Conservation (phyloP, 202 grass and related monocot genomes). For the Saccharum hybrid region DNA sequence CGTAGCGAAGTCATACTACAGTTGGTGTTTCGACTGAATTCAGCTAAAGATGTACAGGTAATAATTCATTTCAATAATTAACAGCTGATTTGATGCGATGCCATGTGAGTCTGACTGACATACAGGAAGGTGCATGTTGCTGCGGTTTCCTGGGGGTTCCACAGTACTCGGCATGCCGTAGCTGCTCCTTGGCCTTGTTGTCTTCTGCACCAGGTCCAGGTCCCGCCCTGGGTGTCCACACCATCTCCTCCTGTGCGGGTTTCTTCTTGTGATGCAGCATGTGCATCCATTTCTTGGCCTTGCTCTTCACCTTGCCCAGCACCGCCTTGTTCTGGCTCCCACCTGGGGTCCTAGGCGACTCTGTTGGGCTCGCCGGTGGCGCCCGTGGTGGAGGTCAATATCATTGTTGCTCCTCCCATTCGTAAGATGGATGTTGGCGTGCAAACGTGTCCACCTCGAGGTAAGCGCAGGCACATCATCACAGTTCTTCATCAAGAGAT, state of each 20-base stretch:
- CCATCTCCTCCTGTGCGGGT: conserved; percentile 46
- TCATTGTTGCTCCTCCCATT: conserved; percentile 65
- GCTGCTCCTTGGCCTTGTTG: conserved; percentile 15
- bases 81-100: not conserved
- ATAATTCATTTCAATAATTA: conserved; percentile 12
- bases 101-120: conserved; percentile 19
- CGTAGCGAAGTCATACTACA: not conserved
- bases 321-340: conserved; percentile 72
- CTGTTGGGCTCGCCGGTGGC: conserved; percentile 50
- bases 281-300: conserved; percentile 90
- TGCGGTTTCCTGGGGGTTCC: conserved; percentile 48
- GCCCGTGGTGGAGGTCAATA: conserved; percentile 54
- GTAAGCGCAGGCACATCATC: not conserved
- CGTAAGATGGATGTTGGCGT: conserved; percentile 47
- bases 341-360: conserved; percentile 47
- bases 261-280: conserved; percentile 75
- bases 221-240: conserved; percentile 49
- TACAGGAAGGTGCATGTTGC: conserved; percentile 29
- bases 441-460: not conserved
- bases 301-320: conserved; percentile 81
- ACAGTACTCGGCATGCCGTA: conserved; percentile 32
- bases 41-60: conserved; percentile 19
- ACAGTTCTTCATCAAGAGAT: not conserved
- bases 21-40: conserved; percentile 32
- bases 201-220: conserved; percentile 39